phyloP scores from a whole-genome alignment of 1,284 basidiomycete genomes.

The Papiliotrema nemorosa region DNA sequence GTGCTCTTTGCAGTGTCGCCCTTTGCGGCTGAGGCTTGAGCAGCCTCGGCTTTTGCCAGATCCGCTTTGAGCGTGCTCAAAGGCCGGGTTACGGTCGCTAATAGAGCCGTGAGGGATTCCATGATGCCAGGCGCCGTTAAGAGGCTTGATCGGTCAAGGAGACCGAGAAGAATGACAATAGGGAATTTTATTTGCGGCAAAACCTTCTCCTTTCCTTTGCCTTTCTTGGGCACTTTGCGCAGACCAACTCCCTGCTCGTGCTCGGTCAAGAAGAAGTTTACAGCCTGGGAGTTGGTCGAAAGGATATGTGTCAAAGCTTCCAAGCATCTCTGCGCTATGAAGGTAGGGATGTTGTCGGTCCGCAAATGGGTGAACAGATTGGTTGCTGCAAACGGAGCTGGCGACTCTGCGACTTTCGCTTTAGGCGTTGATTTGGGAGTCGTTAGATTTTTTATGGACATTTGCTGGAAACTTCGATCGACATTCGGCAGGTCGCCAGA shows the following conservation, averaged over 20 bases:
- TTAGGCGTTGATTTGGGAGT: slow-evolving; percentile 69
- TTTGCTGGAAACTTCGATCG: slow-evolving; percentile 89
- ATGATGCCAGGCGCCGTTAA: slow-evolving; percentile 83
- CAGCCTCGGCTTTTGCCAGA: slow-evolving; percentile 42
- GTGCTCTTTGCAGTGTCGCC: background rate
- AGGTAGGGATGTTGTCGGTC: slow-evolving; percentile 78
- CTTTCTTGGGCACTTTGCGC: slow-evolving; percentile 70
- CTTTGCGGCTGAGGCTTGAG: slow-evolving; percentile 1
- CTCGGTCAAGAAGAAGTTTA: slow-evolving; percentile 89
- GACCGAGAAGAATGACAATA: slow-evolving; percentile 76
- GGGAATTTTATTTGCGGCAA: slow-evolving; percentile 78
- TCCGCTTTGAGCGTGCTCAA: slow-evolving; percentile 54
- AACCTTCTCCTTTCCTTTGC: slow-evolving; percentile 73
- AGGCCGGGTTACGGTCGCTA: slow-evolving; percentile 70
- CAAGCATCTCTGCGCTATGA: slow-evolving; percentile 87
- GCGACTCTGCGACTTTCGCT: slow-evolving; percentile 54
- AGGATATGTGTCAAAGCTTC: slow-evolving; percentile 86
- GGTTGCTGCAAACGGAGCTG: slow-evolving; percentile 24
- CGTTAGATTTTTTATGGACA: slow-evolving; percentile 66
- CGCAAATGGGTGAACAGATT: slow-evolving; percentile 64
- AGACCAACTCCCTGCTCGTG: slow-evolving; percentile 79
- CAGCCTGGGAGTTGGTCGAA: slow-evolving; percentile 71
- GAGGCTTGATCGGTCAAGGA: slow-evolving; percentile 78
- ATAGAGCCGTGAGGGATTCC: slow-evolving; percentile 80
- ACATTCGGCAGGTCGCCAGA: slow-evolving; percentile 87